phyloP scores from a whole-genome alignment of 768 basidiomycete species.

The Coprinopsis cinerea region DNA sequence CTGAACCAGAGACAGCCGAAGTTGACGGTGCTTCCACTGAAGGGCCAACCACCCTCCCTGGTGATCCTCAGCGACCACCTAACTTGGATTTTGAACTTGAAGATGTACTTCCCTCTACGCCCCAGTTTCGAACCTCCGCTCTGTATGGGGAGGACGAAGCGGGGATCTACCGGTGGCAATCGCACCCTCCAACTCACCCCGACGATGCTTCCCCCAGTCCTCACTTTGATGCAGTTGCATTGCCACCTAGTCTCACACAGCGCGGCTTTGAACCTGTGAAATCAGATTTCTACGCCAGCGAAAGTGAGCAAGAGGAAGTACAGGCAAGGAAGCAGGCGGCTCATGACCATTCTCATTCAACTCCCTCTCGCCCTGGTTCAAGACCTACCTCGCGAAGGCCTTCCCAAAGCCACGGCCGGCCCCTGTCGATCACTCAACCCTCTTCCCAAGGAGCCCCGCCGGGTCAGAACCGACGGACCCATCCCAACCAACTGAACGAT shows the following conservation, averaged over 20 bases:
- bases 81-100: constrained; percentile 7
- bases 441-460: too few relatives aligned
- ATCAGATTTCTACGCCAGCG: constrained; percentile 25
- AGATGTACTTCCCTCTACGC: constrained; percentile 33
- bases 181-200: constrained; percentile 55
- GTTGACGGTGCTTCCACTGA: not conserved
- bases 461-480: too few relatives aligned
- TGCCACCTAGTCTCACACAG: constrained; percentile 42
- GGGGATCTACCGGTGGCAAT: constrained; percentile 37
- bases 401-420: not conserved
- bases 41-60: constrained; percentile 2
- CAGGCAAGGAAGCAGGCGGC: not conserved
- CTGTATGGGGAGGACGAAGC: constrained; percentile 20
- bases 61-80: not conserved
- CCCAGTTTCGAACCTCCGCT: constrained; percentile 24
- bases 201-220: constrained; percentile 63
- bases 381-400: not conserved
- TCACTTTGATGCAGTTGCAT: constrained; percentile 38
- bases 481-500: not conserved
- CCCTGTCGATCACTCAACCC: not conserved
- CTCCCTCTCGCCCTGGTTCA: not conserved
- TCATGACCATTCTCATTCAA: constrained; percentile 5
- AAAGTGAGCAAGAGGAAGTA: constrained; percentile 22
- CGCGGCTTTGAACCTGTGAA: constrained; percentile 9
- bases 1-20: not conserved